Base-by-base conservation (phyloP, 169 alveolate genomes). In the Cryptosporidium baileyi region DNA sequence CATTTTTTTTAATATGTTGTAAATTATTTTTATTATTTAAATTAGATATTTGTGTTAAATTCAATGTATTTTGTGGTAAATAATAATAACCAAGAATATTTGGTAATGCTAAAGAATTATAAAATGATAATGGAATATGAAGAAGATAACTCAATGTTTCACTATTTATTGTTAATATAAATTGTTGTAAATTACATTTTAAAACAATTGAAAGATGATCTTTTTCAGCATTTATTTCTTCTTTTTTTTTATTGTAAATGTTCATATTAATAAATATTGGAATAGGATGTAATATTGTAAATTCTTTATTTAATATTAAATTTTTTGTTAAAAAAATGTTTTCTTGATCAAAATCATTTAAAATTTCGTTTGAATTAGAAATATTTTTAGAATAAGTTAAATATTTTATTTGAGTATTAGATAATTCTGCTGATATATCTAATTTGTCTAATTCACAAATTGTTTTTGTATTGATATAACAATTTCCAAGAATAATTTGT, bases 51-150 rank as follows among this genome's bases (percentile, higher is more conserved):
- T 49, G 40, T 30, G 52, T 22, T n/a, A 54, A 1, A 7, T 74
- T 4, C 24, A 74, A 43, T 8, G 67, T 74, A 38, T 74, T 60
- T 0, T 57, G 59, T 36, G 85, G 85, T 6, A 74, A 43, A 57
- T 54, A 74, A 41, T 74, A 74, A 47, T 74, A 74, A 1, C 85
- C 85, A 38, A 54, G 34, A 32, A 74, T 24, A 44, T 32, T 54
- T 7, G 85, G 85, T 3, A 74, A 41, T 13, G 67, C 32, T 9
- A 74, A 38, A 15, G 57, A 36, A 22, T 38, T 54, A 36, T 74
- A 74, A 54, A 74, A 74, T 15, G 74, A 74, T 22, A 74, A 36
- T n/a, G 85, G 85, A 38, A 74, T 57, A 34, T 74, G 85, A 41
- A 74, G 43, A 24, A 74, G 11, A 54, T 74, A 74, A 34, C 43